Conservation (phyloP, 169 alveolate genomes). For the Cryptosporidium bovis region DNA sequence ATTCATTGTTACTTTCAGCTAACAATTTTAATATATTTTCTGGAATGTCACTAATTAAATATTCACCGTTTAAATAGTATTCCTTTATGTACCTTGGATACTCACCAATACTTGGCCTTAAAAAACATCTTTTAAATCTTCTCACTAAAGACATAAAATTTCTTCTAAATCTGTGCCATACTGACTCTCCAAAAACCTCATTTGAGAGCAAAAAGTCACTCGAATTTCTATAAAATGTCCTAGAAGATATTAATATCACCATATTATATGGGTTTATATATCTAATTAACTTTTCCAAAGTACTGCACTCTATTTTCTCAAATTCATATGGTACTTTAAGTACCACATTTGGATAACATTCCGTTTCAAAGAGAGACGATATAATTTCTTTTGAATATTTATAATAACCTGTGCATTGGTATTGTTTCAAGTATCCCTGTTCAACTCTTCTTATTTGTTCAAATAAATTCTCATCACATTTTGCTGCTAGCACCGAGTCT, state of each 20-base stretch:
- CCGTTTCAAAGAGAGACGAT: conserved; percentile 23
- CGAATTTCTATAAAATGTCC: conserved; percentile 26
- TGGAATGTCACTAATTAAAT: conserved; percentile 25
- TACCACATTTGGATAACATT: conserved; percentile 15
- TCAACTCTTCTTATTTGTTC: conserved; percentile 45
- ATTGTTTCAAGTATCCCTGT: conserved; percentile 35
- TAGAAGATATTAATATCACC: conserved; percentile 15
- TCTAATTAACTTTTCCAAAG: neutral
- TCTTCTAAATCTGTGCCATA: conserved; percentile 30
- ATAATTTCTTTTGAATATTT: conserved; percentile 25
- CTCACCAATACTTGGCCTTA: conserved; percentile 27
- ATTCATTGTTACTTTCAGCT: neutral
- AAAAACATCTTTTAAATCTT: neutral
- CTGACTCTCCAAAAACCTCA: conserved; percentile 38
- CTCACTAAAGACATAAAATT: conserved; percentile 16
- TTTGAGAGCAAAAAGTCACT: conserved; percentile 44
- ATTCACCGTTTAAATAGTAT: conserved; percentile 7
- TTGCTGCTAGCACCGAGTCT: conserved; percentile 16
- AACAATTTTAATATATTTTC: conserved; percentile 1
- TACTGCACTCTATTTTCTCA: conserved; percentile 1
- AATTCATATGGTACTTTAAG: conserved; percentile 30
- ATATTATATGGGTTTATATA: conserved; percentile 38
- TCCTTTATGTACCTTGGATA: conserved; percentile 25
- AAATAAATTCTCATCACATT: neutral
- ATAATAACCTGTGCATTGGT: conserved; percentile 36